A percentile compares a stretch with the other conserved stretches of the same genome.
Evolutionary conservation across 1,139 yeast genomes (phyloP).

Genomic region (Debaryomyces fabryi): DNA sequence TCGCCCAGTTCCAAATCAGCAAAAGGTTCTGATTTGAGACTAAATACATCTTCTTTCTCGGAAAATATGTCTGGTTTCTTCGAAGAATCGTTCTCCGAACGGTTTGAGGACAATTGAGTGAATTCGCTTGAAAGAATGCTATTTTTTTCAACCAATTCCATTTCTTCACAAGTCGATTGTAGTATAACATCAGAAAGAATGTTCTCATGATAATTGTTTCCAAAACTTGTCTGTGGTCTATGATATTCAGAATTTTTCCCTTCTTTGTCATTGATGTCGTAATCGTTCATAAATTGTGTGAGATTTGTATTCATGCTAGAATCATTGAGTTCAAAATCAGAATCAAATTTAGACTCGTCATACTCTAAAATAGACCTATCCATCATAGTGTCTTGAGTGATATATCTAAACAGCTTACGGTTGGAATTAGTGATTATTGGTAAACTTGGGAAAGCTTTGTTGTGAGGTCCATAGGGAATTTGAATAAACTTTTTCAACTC

Average conservation of each 20-base stretch:
- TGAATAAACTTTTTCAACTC: slow-evolving; percentile 13
- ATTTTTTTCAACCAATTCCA: neutral
- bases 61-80: neutral
- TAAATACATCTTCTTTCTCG: neutral
- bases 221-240: neutral
- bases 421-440: slow-evolving; percentile 14
- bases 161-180: neutral
- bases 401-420: slow-evolving; percentile 2
- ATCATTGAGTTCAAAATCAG: slow-evolving; percentile 5
- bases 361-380: slow-evolving; percentile 2
- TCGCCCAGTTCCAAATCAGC: slow-evolving; percentile 8
- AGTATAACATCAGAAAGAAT: slow-evolving; percentile 3
- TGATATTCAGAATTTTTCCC: neutral
- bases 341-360: slow-evolving; percentile 4
- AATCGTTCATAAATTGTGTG: slow-evolving; percentile 8
- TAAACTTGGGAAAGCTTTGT: slow-evolving; percentile 11
- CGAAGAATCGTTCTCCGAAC: neutral
- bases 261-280: neutral
- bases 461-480: slow-evolving; percentile 15
- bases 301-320: slow-evolving; percentile 7
- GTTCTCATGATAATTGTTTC: neutral
- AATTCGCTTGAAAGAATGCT: slow-evolving; percentile 7
- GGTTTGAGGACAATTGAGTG: slow-evolving; percentile 5
- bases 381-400: neutral
- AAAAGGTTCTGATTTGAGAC: slow-evolving; percentile 13